Conservation (phyloP, 1,284 basidiomycete species). For the Heterobasidion parviporum region DNA sequence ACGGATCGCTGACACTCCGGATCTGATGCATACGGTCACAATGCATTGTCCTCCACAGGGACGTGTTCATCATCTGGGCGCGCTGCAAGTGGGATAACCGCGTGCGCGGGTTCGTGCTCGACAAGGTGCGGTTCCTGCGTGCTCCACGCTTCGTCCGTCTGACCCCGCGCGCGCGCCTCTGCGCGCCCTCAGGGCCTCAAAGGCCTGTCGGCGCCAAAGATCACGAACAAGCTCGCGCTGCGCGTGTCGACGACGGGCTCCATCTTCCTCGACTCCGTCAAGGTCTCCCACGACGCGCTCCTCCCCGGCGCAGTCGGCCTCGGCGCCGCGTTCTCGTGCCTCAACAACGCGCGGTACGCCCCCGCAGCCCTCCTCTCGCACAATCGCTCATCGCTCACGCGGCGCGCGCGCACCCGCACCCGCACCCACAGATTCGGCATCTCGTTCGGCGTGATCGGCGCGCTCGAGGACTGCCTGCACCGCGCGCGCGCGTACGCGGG, state of each 20-base stretch:
- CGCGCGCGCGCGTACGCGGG: conserved; percentile 81
- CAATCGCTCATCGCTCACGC: too few species aligned
- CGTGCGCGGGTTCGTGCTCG: conserved; percentile 87
- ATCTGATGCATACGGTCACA: neutral
- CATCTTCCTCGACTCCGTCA: conserved; percentile 86
- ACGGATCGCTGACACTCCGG: neutral
- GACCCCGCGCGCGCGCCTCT: neutral
- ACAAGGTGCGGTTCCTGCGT: conserved; percentile 50
- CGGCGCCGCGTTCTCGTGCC: conserved; percentile 80
- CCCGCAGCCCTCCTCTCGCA: neutral
- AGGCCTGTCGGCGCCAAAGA: conserved; percentile 81
- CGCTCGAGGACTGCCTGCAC: conserved; percentile 86
- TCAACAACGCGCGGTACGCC: conserved; percentile 76
- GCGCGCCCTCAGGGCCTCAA: conserved; percentile 51
- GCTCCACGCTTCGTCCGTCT: neutral
- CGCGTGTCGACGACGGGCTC: conserved; percentile 90
- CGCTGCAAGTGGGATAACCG: conserved; percentile 91
- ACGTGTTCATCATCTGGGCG: conserved; percentile 91
- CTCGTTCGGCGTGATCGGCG: conserved; percentile 91
- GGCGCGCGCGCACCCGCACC: too few species aligned
- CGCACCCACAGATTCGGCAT: conserved; percentile 61
- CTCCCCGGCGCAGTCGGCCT: conserved; percentile 74
- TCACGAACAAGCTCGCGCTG: conserved; percentile 91
- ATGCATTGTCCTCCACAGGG: conserved; percentile 32
- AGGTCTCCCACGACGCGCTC: conserved; percentile 61